Percentiles rank a stretch among this genome's conserved stretches.
phyloP scores from a whole-genome alignment of 1,284 basidiomycete genomes.

The Rhodotorula mucilaginosa region DNA sequence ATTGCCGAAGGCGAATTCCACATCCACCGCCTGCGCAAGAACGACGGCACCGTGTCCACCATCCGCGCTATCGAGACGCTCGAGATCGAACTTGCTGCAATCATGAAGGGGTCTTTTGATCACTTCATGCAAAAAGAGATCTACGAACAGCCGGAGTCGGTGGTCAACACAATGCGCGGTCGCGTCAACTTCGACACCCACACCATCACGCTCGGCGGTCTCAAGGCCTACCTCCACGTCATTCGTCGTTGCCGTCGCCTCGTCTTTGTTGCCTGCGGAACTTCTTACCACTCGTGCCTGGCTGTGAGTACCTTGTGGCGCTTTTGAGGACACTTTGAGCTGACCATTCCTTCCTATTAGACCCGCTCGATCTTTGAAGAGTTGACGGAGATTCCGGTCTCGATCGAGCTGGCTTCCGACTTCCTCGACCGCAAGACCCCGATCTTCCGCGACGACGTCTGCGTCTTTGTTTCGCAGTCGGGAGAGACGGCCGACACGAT shows the following conservation, averaged over 20 bases:
- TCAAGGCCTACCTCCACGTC: slow-evolving; percentile 91
- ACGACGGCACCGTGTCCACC: slow-evolving; percentile 68
- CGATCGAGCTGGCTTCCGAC: slow-evolving; percentile 95
- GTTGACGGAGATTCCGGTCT: slow-evolving; percentile 96
- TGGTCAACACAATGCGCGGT: slow-evolving; percentile 99
- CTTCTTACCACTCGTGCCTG: slow-evolving; percentile 94
- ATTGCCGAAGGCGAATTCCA: slow-evolving; percentile 93
- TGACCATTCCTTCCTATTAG: slow-evolving; percentile 36
- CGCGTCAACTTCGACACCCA: slow-evolving; percentile 97
- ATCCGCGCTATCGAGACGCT: slow-evolving; percentile 97
- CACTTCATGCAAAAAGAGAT: slow-evolving; percentile 99
- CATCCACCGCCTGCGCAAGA: slow-evolving; percentile 95
- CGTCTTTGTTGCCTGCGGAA: slow-evolving; percentile 96
- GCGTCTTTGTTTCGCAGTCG: slow-evolving; percentile 94
- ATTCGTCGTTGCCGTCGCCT: slow-evolving; percentile 93
- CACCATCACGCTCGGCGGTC: slow-evolving; percentile 88
- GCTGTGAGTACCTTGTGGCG: slow-evolving; percentile 55
- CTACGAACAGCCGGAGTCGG: slow-evolving; percentile 99
- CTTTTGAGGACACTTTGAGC: background rate
- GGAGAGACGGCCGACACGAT: slow-evolving; percentile 99
- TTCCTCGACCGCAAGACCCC: slow-evolving; percentile 99
- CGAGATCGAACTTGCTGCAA: slow-evolving; percentile 97
- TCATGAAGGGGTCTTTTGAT: slow-evolving; percentile 99
- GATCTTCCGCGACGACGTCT: slow-evolving; percentile 98
- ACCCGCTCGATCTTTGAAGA: slow-evolving; percentile 99